Evolutionary conservation across 495 filamentous ascomycete species (phyloP).

Genomic region (Chaetomium fimeti): DNA sequence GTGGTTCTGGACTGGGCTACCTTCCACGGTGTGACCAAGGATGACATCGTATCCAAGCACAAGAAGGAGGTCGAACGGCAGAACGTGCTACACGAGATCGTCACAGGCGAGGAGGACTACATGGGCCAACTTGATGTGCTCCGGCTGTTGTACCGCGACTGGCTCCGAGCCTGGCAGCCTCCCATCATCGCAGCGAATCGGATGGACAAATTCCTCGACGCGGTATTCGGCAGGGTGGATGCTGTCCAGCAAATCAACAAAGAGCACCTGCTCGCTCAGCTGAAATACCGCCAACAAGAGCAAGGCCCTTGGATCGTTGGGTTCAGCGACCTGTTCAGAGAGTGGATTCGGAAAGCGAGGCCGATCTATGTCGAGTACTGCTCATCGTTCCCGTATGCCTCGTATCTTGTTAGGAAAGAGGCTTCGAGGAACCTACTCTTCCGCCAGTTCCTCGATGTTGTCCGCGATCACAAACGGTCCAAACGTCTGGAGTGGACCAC

Average conservation of each 20-base stretch:
- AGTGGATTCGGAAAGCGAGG: constrained; percentile 97
- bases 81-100: constrained; percentile 93
- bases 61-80: constrained; percentile 93
- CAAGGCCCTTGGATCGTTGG: constrained; percentile 92
- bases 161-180: constrained; percentile 68
- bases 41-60: constrained; percentile 61
- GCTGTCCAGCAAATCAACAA: constrained; percentile 88
- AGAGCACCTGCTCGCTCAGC: constrained; percentile 87
- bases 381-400: constrained; percentile 78
- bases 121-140: constrained; percentile 86
- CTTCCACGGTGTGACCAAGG: constrained; percentile 83
- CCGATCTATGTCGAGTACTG: constrained; percentile 89
- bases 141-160: constrained; percentile 80
- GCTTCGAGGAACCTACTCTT: constrained; percentile 82
- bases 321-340: constrained; percentile 95
- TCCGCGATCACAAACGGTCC: constrained; percentile 74
- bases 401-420: constrained; percentile 80
- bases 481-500: constrained; percentile 90
- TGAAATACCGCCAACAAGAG: constrained; percentile 96
- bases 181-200: constrained; percentile 75
- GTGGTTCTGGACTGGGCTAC: constrained; percentile 84
- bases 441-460: constrained; percentile 76
- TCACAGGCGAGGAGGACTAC: constrained; percentile 86
- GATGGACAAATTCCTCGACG: constrained; percentile 70
- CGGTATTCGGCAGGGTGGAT: constrained; percentile 90